Percentiles rank a stretch among this genome's conserved stretches.
Evolutionary conservation across 352 stramenopile genomes (phyloP).

Genomic region (Globisporangium emineosum): DNA sequence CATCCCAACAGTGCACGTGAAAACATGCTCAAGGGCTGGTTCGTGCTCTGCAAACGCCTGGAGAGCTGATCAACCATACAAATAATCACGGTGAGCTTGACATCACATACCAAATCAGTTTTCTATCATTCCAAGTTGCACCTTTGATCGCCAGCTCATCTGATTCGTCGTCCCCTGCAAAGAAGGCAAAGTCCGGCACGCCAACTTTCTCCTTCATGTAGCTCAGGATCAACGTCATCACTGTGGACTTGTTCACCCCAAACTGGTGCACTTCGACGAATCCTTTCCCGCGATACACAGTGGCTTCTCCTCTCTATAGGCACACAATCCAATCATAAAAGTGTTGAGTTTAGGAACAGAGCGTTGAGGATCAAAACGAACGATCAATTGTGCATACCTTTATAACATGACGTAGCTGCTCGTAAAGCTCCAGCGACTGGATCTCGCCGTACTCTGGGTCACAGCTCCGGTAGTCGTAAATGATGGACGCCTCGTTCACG

Average conservation of each 20-base stretch:
- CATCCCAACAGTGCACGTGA: slow-evolving; percentile 96
- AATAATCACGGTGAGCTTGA: background rate
- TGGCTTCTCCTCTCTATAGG: slow-evolving; percentile 52
- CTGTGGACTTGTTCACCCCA: slow-evolving; percentile 62
- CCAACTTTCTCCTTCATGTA: slow-evolving; percentile 54
- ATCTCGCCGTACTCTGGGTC: slow-evolving; percentile 98
- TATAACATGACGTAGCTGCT: slow-evolving; percentile 94
- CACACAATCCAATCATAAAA: background rate
- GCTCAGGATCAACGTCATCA: slow-evolving; percentile 49
- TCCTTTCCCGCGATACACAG: slow-evolving; percentile 53
- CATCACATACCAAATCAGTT: background rate
- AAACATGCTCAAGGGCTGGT: slow-evolving; percentile 46
- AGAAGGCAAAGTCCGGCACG: slow-evolving; percentile 93
- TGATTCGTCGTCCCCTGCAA: slow-evolving; percentile 97
- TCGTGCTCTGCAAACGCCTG: slow-evolving; percentile 38
- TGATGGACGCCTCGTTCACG: slow-evolving; percentile 94
- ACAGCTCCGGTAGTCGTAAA: slow-evolving; percentile 98
- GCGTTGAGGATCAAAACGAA: background rate
- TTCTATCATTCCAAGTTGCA: slow-evolving; percentile 45
- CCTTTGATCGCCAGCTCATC: slow-evolving; percentile 91
- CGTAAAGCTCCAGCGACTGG: slow-evolving; percentile 90
- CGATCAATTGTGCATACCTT: slow-evolving; percentile 48
- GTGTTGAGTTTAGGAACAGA: background rate
- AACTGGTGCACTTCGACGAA: slow-evolving; percentile 77
- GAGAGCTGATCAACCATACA: slow-evolving; percentile 34